phyloP scores from a whole-genome alignment of 192 early-diverging fungal genomes.

The Lobosporangium transversale region DNA sequence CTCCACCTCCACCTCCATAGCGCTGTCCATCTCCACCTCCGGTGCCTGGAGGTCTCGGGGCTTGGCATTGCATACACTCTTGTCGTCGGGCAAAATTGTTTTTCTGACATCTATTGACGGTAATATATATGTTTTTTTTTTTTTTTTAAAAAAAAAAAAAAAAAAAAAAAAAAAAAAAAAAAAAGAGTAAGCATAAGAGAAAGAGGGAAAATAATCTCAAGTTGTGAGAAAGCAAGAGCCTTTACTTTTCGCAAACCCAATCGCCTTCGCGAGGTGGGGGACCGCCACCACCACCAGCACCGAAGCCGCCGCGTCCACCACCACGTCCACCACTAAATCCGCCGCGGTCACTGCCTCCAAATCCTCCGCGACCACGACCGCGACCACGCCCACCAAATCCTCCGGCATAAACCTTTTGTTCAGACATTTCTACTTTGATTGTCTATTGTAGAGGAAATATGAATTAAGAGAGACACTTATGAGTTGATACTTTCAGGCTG shows the following conservation, averaged over 20 bases:
- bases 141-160: too few relatives aligned
- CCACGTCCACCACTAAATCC: conserved; percentile 55
- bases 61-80: conserved; percentile 72
- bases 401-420: conserved; percentile 59
- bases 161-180: too few relatives aligned
- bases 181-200: too few relatives aligned
- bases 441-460: conserved; percentile 43
- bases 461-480: too few relatives aligned
- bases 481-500: too few relatives aligned
- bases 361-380: conserved; percentile 56
- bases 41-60: conserved; percentile 62
- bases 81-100: conserved; percentile 74
- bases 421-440: conserved; percentile 72
- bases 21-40: conserved; percentile 19
- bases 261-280: conserved; percentile 65
- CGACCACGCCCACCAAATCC: conserved; percentile 58
- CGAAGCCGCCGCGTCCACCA: conserved; percentile 49
- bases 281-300: conserved; percentile 41
- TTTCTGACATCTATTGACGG: conserved; percentile 64
- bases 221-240: background rate
- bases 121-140: background rate
- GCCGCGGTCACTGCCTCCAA: conserved; percentile 49
- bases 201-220: background rate
- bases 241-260: conserved; percentile 67
- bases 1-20: conserved; percentile 47